Conservation (phyloP, 2,329 filamentous ascomycete species). For the Aulographum hederae region DNA sequence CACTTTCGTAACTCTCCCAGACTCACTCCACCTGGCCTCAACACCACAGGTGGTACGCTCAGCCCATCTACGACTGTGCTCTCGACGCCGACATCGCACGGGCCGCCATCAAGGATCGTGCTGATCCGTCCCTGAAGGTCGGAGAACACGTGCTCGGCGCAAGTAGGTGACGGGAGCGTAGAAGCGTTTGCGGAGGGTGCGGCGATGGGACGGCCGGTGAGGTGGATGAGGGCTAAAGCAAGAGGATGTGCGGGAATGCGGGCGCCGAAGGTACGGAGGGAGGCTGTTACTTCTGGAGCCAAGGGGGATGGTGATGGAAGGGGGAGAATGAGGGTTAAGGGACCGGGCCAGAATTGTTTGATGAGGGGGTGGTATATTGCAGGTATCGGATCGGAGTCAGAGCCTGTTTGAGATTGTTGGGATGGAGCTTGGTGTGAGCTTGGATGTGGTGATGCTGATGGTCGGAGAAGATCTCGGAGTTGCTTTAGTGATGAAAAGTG, state of each 20-base stretch:
- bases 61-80: slow-evolving; percentile 93
- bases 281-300: slow-evolving; percentile 83
- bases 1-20: slow-evolving; percentile 59
- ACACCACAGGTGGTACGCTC: slow-evolving; percentile 58
- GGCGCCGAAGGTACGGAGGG: slow-evolving; percentile 67
- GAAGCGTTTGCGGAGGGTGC: slow-evolving; percentile 90
- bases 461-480: slow-evolving; percentile 42
- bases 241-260: slow-evolving; percentile 75
- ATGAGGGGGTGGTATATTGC: slow-evolving; percentile 64
- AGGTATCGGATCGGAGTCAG: slow-evolving; percentile 34
- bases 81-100: slow-evolving; percentile 79
- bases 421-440: slow-evolving; percentile 1
- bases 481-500: slow-evolving; percentile 72
- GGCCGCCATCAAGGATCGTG: slow-evolving; percentile 74
- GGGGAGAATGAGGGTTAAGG: slow-evolving; percentile 75
- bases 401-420: no score
- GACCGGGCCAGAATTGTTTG: slow-evolving; percentile 79
- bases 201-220: slow-evolving; percentile 62
- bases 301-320: slow-evolving; percentile 52
- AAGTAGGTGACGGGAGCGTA: slow-evolving; percentile 81
- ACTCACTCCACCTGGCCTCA: slow-evolving; percentile 74
- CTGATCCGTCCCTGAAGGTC: slow-evolving; percentile 71
- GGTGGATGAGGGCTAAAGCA: slow-evolving; percentile 72
- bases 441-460: no score
- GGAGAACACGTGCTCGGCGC: slow-evolving; percentile 72